Conservation (phyloP, 129 eudicot genomes). For the Centrapalus pauciflorus region DNA sequence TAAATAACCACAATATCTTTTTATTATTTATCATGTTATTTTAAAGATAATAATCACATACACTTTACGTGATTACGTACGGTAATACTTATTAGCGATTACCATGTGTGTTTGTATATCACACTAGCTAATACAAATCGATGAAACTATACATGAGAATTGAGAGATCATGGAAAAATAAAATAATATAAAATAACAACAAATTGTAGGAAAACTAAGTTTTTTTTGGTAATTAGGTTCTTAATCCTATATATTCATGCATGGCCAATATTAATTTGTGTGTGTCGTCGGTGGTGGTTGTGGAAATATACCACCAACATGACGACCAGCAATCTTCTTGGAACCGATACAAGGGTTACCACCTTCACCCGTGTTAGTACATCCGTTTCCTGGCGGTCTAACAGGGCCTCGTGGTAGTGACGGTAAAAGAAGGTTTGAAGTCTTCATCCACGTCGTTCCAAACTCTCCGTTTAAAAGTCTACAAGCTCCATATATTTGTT, state of each 20-base stretch:
- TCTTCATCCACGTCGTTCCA: conserved; percentile 14
- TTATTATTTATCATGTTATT: no score
- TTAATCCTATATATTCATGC: not conserved
- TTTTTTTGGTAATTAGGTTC: not conserved
- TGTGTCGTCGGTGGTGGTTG: conserved; percentile 16
- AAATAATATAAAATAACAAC: not conserved
- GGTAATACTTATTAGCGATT: no score
- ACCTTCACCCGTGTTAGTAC: conserved; percentile 15
- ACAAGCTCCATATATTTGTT: conserved; percentile 12
- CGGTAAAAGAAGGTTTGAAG: conserved; percentile 10
- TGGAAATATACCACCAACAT: not conserved
- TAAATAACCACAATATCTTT: no score
- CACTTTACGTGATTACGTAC: no score
- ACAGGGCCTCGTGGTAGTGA: conserved; percentile 15
- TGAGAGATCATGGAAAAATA: not conserved
- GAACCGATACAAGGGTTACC: conserved; percentile 16
- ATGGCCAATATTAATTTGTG: not conserved
- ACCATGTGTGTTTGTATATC: no score
- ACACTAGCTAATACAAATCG: no score
- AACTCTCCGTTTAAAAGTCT: conserved; percentile 25
- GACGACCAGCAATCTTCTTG: conserved; percentile 13
- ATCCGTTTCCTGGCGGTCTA: conserved; percentile 25
- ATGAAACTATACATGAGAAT: not conserved
- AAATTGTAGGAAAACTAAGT: not conserved
- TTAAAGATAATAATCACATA: no score